A percentile compares a stretch with the other conserved stretches of the same genome.
These are phyloP conservation scores for Huiozyma naganishii DNA, from an alignment of 805 yeast genomes.

Conservation along the genomic window DNA sequence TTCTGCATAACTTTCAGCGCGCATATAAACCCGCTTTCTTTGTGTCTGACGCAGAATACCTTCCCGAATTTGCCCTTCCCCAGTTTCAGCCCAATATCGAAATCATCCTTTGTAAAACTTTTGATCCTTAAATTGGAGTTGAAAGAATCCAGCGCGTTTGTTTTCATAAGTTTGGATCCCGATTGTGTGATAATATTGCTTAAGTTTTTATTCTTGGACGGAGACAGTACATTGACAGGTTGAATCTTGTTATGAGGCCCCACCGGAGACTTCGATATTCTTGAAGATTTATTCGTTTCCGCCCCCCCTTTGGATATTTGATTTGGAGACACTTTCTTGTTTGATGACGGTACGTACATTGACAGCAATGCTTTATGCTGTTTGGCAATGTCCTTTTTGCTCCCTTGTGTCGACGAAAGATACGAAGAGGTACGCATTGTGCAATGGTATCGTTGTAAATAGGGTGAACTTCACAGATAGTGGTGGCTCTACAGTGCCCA, in stretches of 20 bases:
- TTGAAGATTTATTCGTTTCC: not conserved
- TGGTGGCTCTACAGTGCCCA: too few relatives aligned
- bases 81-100: conserved; percentile 75
- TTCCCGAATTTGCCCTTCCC: conserved; percentile 93
- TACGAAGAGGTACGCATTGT: not conserved
- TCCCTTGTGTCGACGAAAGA: conserved; percentile 1
- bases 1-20: conserved; percentile 91
- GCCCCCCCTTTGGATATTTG: too few relatives aligned
- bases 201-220: not conserved
- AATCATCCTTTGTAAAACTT: conserved; percentile 35
- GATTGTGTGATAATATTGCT: not conserved
- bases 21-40: conserved; percentile 62
- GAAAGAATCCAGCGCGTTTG: not conserved
- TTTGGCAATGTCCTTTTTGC: not conserved
- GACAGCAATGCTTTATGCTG: conserved; percentile 4
- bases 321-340: not conserved
- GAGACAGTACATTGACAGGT: not conserved
- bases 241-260: too few relatives aligned
- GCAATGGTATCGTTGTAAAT: not conserved
- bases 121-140: conserved; percentile 4
- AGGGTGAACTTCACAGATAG: too few relatives aligned
- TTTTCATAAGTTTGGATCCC: not conserved
- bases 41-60: conserved; percentile 82
- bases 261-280: not conserved
- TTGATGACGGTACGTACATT: conserved; percentile 1